Conservation (phyloP, 345 rosid species). For the Gossypium longicalyx region DNA sequence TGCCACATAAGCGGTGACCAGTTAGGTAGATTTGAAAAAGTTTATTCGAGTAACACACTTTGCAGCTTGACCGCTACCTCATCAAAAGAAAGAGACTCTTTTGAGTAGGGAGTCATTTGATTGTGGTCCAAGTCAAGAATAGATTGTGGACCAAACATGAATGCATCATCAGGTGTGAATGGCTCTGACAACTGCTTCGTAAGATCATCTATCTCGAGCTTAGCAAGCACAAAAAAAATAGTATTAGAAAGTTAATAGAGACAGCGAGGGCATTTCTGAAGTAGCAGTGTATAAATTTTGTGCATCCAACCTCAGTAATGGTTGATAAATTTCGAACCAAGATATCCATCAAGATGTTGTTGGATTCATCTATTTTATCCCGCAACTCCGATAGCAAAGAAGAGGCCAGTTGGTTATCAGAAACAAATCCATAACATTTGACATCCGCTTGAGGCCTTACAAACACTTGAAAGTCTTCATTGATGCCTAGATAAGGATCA, state of each 20-base stretch:
- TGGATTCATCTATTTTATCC: slow-evolving; percentile 45
- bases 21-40: neutral
- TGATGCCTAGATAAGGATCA: slow-evolving; percentile 73
- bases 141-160: slow-evolving; percentile 58
- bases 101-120: slow-evolving; percentile 45
- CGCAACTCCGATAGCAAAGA: slow-evolving; percentile 49
- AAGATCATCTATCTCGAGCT: slow-evolving; percentile 63
- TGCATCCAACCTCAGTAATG: slow-evolving; percentile 47
- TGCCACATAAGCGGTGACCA: slow-evolving; percentile 27
- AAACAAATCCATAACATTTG: slow-evolving; percentile 61
- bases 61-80: slow-evolving; percentile 41
- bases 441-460: slow-evolving; percentile 56
- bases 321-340: slow-evolving; percentile 50
- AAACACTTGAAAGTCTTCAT: slow-evolving; percentile 64
- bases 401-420: slow-evolving; percentile 61
- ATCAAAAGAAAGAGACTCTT: slow-evolving; percentile 77
- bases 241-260: slow-evolving; percentile 5
- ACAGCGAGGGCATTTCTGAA: neutral
- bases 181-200: slow-evolving; percentile 61
- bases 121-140: slow-evolving; percentile 40
- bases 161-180: slow-evolving; percentile 84
- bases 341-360: slow-evolving; percentile 38
- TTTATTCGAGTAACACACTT: too few species aligned
- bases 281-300: too few species aligned
- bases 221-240: slow-evolving; percentile 24